Evolutionary conservation across 2,329 filamentous ascomycete species (phyloP).

Genomic region (Thelonectria blattea): DNA sequence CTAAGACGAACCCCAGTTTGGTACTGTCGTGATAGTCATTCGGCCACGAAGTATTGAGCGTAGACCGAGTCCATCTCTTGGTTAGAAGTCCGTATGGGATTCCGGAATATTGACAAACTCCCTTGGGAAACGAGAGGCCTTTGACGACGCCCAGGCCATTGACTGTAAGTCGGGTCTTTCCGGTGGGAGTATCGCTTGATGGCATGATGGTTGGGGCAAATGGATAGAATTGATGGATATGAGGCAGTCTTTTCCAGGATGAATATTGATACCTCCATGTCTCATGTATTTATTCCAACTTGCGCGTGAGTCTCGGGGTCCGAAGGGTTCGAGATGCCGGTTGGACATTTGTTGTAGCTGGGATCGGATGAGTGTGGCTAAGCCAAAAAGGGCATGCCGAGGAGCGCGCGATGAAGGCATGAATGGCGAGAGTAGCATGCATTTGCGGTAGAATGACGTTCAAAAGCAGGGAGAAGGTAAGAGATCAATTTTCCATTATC

Average conservation of each 20-base stretch:
- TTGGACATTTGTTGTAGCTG: neutral
- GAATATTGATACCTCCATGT: neutral
- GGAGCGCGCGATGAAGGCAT: neutral
- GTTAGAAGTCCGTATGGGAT: constrained; percentile 23
- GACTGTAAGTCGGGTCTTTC: constrained; percentile 1
- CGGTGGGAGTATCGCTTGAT: constrained; percentile 6
- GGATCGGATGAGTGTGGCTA: neutral
- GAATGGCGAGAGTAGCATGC: neutral
- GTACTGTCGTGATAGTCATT: constrained; percentile 21
- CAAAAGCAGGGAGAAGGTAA: neutral
- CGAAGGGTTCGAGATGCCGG: neutral
- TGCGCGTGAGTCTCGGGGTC: neutral
- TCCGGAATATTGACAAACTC: constrained; percentile 22
- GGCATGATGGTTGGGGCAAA: neutral
- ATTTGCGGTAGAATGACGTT: neutral
- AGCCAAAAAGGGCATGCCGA: neutral
- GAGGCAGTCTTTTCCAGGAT: neutral
- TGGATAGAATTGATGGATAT: neutral
- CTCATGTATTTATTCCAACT: neutral
- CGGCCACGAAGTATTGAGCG: constrained; percentile 13
- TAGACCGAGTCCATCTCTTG: constrained; percentile 27
- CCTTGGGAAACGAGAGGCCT: constrained; percentile 16
- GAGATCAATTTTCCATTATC: neutral
- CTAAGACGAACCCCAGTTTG: constrained; percentile 12
- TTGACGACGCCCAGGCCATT: constrained; percentile 4